A percentile compares a stretch with the other conserved stretches of the same genome.
Evolutionary conservation across 2,329 filamentous ascomycete species (phyloP).

Genomic region (Xylariaceae sp.): DNA sequence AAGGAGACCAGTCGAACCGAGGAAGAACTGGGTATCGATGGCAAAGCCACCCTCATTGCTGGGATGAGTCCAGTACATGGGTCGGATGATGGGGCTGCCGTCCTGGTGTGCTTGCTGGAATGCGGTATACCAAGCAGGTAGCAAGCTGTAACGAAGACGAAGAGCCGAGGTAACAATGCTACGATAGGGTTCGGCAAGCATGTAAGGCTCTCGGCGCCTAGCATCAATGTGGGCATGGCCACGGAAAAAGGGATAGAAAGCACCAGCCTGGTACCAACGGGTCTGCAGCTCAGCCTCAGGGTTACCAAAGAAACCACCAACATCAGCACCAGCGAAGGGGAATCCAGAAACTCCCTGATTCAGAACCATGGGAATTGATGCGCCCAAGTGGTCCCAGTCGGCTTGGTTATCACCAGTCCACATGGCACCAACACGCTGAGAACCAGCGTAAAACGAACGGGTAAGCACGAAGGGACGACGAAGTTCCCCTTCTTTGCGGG

Average conservation of each 20-base stretch:
- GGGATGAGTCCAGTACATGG: constrained; percentile 90
- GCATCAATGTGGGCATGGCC: constrained; percentile 96
- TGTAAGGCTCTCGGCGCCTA: constrained; percentile 87
- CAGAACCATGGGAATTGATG: constrained; percentile 86
- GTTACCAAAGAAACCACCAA: constrained; percentile 97
- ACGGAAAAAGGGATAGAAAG: constrained; percentile 98
- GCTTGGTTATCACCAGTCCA: constrained; percentile 99
- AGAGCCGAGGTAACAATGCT: constrained; percentile 82
- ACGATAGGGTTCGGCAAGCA: constrained; percentile 77
- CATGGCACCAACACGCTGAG: constrained; percentile 87
- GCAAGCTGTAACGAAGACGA: constrained; percentile 78
- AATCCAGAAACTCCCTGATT: constrained; percentile 90
- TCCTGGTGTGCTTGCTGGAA: constrained; percentile 83
- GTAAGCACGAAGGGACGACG: constrained; percentile 89
- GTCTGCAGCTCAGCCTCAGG: constrained; percentile 86
- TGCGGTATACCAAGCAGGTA: constrained; percentile 94
- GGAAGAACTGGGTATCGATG: constrained; percentile 88
- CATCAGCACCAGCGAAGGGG: constrained; percentile 91
- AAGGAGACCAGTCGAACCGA: constrained; percentile 84
- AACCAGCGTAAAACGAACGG: constrained; percentile 85
- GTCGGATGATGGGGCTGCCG: constrained; percentile 81
- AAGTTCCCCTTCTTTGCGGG: constrained; percentile 79
- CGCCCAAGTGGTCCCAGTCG: constrained; percentile 84
- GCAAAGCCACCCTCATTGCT: constrained; percentile 79
- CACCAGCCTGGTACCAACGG: constrained; percentile 93